Conservation (phyloP, 441 rosid species). For the Heliophila coronopifolia region DNA sequence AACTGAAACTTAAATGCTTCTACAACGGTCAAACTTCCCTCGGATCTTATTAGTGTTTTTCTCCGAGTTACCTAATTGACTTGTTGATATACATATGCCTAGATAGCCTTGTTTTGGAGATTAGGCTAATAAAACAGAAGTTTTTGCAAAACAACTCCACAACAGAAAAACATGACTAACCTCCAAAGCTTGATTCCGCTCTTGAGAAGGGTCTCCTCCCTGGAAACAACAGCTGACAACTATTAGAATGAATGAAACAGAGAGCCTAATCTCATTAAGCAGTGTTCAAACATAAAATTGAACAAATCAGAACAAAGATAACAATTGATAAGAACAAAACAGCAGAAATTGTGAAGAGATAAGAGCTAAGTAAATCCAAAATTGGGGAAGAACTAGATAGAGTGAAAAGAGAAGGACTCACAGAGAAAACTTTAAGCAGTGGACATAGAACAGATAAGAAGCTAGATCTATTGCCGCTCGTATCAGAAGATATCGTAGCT, state of each 20-base stretch:
- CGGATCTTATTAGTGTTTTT: neutral
- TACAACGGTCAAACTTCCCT: neutral
- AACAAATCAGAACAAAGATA: too few relatives aligned
- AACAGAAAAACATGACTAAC: conserved; percentile 28
- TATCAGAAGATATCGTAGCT: neutral
- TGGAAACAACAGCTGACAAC: conserved; percentile 26
- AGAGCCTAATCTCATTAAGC: too few relatives aligned
- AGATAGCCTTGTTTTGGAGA: neutral
- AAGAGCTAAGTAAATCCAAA: neutral
- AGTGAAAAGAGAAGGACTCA: conserved; percentile 25
- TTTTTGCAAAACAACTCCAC: neutral
- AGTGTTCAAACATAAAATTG: too few relatives aligned
- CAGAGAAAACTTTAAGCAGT: conserved; percentile 67
- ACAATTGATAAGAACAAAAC: neutral
- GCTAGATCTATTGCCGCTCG: conserved; percentile 30
- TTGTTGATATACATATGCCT: neutral
- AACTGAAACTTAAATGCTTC: neutral
- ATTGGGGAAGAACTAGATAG: neutral
- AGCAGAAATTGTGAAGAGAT: neutral
- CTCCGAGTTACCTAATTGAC: neutral
- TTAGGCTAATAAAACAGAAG: neutral
- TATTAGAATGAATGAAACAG: too few relatives aligned
- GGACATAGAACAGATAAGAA: conserved; percentile 82
- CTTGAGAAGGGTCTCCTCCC: conserved; percentile 71
- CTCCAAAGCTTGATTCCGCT: conserved; percentile 58